These are phyloP conservation scores for Theileria orientalis DNA, from an alignment of 169 alveolate genomes.

Conservation along the genomic window DNA sequence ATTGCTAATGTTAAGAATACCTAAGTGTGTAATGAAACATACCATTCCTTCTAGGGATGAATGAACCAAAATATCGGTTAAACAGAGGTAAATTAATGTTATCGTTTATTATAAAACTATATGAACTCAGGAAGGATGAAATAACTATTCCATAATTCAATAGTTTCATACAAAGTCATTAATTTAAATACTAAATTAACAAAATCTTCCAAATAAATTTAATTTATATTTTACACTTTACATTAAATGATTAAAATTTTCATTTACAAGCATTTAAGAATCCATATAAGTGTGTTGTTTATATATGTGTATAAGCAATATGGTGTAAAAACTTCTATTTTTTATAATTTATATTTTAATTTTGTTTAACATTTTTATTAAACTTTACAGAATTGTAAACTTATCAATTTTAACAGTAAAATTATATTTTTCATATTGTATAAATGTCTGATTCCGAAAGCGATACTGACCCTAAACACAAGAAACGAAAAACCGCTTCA, in stretches of 20 bases:
- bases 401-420: not conserved
- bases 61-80: not conserved
- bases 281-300: not conserved
- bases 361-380: not conserved
- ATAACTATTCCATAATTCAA: not conserved
- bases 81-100: not conserved
- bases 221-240: not conserved
- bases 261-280: not conserved
- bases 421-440: not conserved
- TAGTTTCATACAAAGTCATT: not conserved
- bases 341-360: not conserved
- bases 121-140: not conserved
- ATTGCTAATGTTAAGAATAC: not conserved
- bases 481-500: conserved; percentile 1
- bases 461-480: not conserved
- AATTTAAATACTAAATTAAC: not conserved
- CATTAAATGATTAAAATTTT: not conserved
- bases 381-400: not conserved
- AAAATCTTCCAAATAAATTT: not conserved
- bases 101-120: not conserved
- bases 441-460: not conserved
- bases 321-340: not conserved
- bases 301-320: not conserved
- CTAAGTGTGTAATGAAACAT: not conserved
- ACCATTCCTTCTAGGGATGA: not conserved